Conservation (phyloP, 2,329 filamentous ascomycete species). For the Coniochaeta sp. region DNA sequence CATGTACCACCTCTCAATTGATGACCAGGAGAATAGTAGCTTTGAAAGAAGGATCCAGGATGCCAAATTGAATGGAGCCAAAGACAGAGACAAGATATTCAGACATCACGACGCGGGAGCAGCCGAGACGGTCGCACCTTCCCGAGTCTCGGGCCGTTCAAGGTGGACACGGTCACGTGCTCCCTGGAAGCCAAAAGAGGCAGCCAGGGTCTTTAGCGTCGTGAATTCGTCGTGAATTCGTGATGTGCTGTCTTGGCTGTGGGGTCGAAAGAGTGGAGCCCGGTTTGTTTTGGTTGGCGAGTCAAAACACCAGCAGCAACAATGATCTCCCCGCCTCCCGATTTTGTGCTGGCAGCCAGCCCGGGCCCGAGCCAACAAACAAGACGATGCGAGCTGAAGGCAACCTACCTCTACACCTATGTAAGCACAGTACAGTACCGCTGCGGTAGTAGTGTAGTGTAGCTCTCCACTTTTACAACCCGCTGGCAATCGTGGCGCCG, state of each 20-base stretch:
- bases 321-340: neutral
- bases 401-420: no score
- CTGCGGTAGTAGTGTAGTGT: no score
- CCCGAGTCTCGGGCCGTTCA: neutral
- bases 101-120: neutral
- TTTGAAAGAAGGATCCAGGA: no score
- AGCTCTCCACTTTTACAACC: neutral
- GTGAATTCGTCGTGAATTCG: no score
- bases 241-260: no score
- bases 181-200: neutral
- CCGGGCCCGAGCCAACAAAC: no score
- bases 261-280: neutral
- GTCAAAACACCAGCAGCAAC: neutral
- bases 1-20: no score
- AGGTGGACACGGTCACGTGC: neutral
- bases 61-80: neutral
- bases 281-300: constrained; percentile 1
- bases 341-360: neutral
- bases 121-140: neutral
- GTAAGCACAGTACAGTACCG: no score
- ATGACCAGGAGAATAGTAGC: no score
- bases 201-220: no score
- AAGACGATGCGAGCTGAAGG: neutral
- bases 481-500: neutral
- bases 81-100: neutral